Evolutionary conservation across 768 basidiomycete genomes (phyloP).

Genomic region (Pholiota conissans): DNA sequence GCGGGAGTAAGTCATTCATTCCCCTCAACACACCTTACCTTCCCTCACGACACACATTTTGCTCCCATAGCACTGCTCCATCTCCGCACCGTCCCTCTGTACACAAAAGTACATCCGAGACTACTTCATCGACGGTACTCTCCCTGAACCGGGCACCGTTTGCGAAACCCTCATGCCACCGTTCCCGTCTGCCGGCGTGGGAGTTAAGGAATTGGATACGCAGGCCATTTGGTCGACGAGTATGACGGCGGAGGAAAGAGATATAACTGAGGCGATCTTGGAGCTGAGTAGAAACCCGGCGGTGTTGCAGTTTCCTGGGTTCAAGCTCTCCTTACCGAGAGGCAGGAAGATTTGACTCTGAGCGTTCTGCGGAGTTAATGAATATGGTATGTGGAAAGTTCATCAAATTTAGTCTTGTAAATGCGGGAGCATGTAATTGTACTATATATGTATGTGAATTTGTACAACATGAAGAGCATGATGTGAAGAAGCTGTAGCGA

Average conservation of each 20-base stretch:
- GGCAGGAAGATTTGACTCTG: no score
- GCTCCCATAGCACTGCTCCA: slow-evolving; percentile 34
- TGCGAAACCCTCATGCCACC: slow-evolving; percentile 32
- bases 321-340: no score
- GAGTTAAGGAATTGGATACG: not conserved
- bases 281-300: slow-evolving; percentile 11
- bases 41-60: no score
- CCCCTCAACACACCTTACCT: no score
- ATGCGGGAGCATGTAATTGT: no score
- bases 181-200: slow-evolving; percentile 22
- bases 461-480: no score
- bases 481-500: no score
- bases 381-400: no score
- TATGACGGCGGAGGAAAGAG: slow-evolving; percentile 3
- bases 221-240: not conserved
- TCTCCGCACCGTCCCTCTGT: slow-evolving; percentile 33
- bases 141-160: slow-evolving; percentile 39
- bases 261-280: slow-evolving; percentile 2
- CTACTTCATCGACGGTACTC: slow-evolving; percentile 40
- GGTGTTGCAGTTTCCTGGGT: no score
- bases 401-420: no score
- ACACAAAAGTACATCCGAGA: slow-evolving; percentile 31
- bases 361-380: no score
- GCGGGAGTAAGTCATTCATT: slow-evolving; percentile 33
- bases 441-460: no score